phyloP scores from a whole-genome alignment of 2,329 filamentous ascomycete genomes.

The Verticillium albo-atrum region DNA sequence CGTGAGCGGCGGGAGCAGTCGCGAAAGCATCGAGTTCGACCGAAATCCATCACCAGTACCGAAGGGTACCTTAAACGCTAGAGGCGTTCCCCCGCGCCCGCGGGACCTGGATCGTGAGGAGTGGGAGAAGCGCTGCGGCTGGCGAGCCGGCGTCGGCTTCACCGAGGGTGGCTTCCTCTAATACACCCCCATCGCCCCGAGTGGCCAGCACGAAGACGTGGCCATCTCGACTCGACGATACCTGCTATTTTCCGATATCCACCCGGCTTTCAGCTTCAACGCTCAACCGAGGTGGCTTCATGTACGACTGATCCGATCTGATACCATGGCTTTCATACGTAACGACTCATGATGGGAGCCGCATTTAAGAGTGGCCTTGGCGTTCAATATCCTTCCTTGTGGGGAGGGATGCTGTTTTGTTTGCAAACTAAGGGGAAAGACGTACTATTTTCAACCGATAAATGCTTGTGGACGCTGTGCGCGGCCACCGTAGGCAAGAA shows the following conservation, averaged over 20 bases:
- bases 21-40: constrained; percentile 42
- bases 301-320: neutral
- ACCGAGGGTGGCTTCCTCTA: constrained; percentile 52
- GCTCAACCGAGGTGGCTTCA: neutral
- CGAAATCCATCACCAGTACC: constrained; percentile 29
- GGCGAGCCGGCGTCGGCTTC: constrained; percentile 53
- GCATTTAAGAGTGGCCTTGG: neutral
- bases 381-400: neutral
- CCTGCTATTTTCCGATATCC: neutral
- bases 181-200: constrained; percentile 12
- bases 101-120: constrained; percentile 28
- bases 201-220: neutral
- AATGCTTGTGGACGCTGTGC: neutral
- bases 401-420: neutral
- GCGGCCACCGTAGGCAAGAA: neutral
- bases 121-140: constrained; percentile 45
- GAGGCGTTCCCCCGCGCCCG: constrained; percentile 23
- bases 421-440: neutral
- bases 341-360: neutral
- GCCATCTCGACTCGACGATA: neutral
- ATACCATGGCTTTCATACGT: neutral
- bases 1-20: constrained; percentile 41
- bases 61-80: constrained; percentile 23
- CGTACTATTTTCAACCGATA: neutral
- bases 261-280: neutral